These are phyloP conservation scores for Dendrobium nobile DNA, from an alignment of 106 monocot species.

Conservation along the genomic window DNA sequence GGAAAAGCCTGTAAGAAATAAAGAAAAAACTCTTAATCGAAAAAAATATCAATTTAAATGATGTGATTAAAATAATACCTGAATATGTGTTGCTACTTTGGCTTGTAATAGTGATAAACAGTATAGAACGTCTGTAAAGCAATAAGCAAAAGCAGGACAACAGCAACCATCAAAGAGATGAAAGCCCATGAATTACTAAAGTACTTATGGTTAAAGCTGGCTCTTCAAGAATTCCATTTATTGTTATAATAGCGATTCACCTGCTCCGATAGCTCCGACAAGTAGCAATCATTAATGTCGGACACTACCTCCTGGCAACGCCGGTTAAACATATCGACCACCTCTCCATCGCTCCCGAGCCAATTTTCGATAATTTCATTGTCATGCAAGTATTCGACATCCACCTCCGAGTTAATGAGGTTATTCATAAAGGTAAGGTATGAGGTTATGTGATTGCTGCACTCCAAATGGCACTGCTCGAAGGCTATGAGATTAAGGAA, in stretches of 20 bases:
- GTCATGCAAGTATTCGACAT: slow-evolving; percentile 47
- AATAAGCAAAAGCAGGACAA: slow-evolving; percentile 42
- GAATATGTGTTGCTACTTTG: neutral
- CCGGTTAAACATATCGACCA: slow-evolving; percentile 37
- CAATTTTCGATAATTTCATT: slow-evolving; percentile 46
- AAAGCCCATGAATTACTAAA: slow-evolving; percentile 51
- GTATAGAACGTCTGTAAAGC: slow-evolving; percentile 36
- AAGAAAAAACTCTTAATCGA: too few species aligned
- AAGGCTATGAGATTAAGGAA: too few species aligned
- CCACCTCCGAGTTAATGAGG: slow-evolving; percentile 57
- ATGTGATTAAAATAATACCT: too few species aligned
- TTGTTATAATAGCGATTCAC: slow-evolving; percentile 44
- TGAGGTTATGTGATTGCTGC: slow-evolving; percentile 53
- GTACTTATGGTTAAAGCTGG: slow-evolving; percentile 45
- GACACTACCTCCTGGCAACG: slow-evolving; percentile 54
- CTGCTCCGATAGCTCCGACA: slow-evolving; percentile 33
- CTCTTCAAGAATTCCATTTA: slow-evolving; percentile 44
- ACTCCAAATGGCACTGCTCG: slow-evolving; percentile 55
- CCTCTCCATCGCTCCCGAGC: too few species aligned
- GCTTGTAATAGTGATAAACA: slow-evolving; percentile 43
- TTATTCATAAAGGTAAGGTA: slow-evolving; percentile 86
- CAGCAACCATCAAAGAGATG: slow-evolving; percentile 47
- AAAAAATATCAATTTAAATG: too few species aligned
- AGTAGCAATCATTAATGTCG: slow-evolving; percentile 29
- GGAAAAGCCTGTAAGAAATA: too few species aligned